Evolutionary conservation across 305 asterid species (phyloP), one percentile per base, ranked within the genome.

Genomic region (Rubia balearica): DNA sequence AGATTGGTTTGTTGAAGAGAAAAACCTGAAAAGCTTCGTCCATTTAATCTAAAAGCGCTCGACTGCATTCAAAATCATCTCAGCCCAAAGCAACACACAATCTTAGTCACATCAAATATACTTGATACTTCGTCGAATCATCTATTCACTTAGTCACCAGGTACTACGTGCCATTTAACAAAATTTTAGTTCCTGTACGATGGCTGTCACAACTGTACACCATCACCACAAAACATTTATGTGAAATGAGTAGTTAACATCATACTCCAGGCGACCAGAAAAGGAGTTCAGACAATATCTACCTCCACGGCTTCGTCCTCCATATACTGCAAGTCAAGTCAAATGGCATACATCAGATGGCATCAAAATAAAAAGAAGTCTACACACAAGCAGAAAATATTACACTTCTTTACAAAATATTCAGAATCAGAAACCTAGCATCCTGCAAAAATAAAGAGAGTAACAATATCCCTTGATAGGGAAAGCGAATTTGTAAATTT

Each of bases 301-400:
- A 90, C 93, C 68, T 84, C 92, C 71, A 66, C 81, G 17, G 74
- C 59, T 81, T 88, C 96, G 75, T 89, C 94, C 41, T 90, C 96
- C 79, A 86, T 77, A 75, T 77, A 76, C 98, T 93, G 96, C 90
- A 85, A 83, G 19, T 40, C 66, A 83, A 75, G 56, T 73, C 70
- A 70, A 77, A 70, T 48, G 41, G 60, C 36, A 57, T 42, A 61
- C 63, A 33, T 82, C 79, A 71, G 82, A 38, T 12, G 59, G 68
- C 67, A 67, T 70, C 70, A 43, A 45, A 27, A 73, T 43, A 45
- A 71, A 17, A 2, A 51, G 19, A 62, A 27, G 16, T 27, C 38
- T 12, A 27, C 41, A 10, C 36, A 3, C 24, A 30, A 68, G 56
- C 62, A 51, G 10, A 30, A 49, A 13, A 12, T 13, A 40, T 7